Conservation (phyloP, 2,329 filamentous ascomycete genomes). For the Pezicula radicicola region DNA sequence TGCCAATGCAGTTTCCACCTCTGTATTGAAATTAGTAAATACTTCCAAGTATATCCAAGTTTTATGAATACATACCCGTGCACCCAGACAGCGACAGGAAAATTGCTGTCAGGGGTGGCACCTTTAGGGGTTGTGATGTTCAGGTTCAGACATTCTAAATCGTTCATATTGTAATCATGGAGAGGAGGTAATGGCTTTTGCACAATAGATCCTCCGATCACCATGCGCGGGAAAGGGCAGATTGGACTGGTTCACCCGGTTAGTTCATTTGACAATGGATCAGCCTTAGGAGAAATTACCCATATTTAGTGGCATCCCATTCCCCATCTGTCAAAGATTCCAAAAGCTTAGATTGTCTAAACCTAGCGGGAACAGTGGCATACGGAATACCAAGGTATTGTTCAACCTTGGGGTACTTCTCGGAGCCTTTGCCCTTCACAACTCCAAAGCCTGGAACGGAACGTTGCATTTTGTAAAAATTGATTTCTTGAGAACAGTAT, state of each 20-base stretch:
- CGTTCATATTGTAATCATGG: neutral
- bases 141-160: constrained; percentile 5
- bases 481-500: too few relatives aligned
- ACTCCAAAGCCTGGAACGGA: too few relatives aligned
- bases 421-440: too few relatives aligned
- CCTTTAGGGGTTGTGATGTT: constrained; percentile 4
- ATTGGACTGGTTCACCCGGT: neutral
- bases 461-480: neutral
- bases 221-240: neutral
- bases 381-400: constrained; percentile 9
- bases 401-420: neutral
- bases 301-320: constrained; percentile 3
- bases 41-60: too few relatives aligned
- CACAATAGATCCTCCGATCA: neutral
- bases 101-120: neutral
- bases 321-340: neutral
- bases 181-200: too few relatives aligned
- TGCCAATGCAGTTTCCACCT: neutral
- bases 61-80: constrained; percentile 3
- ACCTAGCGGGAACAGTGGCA: neutral
- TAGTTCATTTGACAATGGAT: neutral
- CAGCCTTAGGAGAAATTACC: constrained; percentile 1
- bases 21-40: neutral
- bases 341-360: neutral
- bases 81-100: constrained; percentile 2